Conservation (phyloP, 75 land plant species). For the Ceratopteris richardii region DNA sequence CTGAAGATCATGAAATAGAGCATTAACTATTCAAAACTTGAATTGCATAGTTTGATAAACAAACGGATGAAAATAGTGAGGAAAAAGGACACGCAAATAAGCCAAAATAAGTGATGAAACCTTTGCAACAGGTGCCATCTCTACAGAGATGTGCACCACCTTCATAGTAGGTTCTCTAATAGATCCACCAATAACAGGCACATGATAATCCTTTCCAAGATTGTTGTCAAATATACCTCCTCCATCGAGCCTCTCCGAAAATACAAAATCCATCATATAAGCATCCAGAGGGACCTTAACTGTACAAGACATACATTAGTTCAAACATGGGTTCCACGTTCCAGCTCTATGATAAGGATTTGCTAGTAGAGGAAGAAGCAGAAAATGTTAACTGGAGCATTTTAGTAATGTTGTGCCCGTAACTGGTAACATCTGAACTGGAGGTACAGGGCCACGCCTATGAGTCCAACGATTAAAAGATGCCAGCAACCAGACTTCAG, state of each 20-base stretch:
- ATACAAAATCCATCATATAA: slow-evolving; percentile 91
- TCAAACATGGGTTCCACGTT: no score
- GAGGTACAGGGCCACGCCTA: slow-evolving; percentile 43
- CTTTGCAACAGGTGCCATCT: slow-evolving; percentile 98
- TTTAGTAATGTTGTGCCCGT: slow-evolving; percentile 43
- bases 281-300: slow-evolving; percentile 88
- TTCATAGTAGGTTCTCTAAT: slow-evolving; percentile 75
- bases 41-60: no score
- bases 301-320: slow-evolving; percentile 22
- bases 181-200: slow-evolving; percentile 76
- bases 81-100: no score
- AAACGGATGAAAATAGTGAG: no score
- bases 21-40: no score
- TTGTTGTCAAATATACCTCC: slow-evolving; percentile 82
- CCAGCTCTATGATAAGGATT: no score
- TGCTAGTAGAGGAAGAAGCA: no score
- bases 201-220: slow-evolving; percentile 79
- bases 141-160: slow-evolving; percentile 77
- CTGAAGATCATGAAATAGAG: no score
- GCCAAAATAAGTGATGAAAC: no score
- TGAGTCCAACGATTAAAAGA: slow-evolving; percentile 93
- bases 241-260: slow-evolving; percentile 68
- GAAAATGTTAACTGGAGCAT: slow-evolving; percentile 35
- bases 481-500: slow-evolving; percentile 71
- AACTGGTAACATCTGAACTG: slow-evolving; percentile 53